phyloP scores from a whole-genome alignment of 345 rosid species.

The Brassica carinata region DNA sequence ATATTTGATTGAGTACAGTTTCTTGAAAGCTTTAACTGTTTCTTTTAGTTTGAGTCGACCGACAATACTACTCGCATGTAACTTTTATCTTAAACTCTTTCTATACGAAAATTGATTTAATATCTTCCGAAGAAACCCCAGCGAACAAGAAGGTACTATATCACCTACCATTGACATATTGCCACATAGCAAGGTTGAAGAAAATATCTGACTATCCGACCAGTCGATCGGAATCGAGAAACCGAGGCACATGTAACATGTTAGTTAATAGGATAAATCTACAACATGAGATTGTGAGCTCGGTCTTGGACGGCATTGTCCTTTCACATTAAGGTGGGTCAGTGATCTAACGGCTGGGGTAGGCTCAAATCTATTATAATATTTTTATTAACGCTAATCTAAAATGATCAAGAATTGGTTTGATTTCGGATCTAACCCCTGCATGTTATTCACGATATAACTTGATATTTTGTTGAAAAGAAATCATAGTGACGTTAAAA shows the following conservation, averaged over 20 bases:
- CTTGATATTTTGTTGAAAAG: neutral
- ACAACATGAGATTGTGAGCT: neutral
- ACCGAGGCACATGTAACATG: neutral
- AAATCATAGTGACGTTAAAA: neutral
- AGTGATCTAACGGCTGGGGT: slow-evolving; percentile 36
- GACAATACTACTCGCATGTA: neutral
- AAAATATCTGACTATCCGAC: slow-evolving; percentile 5
- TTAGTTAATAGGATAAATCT: neutral
- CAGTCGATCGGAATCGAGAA: slow-evolving; percentile 1
- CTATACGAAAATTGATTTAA: neutral
- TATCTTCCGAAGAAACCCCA: neutral
- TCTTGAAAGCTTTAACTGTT: neutral
- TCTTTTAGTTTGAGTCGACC: neutral
- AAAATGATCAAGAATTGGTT: neutral
- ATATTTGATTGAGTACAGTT: neutral
- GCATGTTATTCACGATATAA: neutral
- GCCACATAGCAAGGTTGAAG: slow-evolving; percentile 16
- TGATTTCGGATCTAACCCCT: neutral
- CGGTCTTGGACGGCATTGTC: slow-evolving; percentile 25
- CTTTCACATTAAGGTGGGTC: slow-evolving; percentile 10
- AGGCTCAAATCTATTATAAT: neutral
- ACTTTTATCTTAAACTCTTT: neutral
- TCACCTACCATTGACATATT: slow-evolving; percentile 10
- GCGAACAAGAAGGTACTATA: neutral
- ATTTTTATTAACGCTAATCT: neutral